Percentiles rank a stretch among this genome's conserved stretches.
These are phyloP conservation scores for Fusarium sp. DNA, from an alignment of 2,329 filamentous ascomycete species.

Conservation along the genomic window DNA sequence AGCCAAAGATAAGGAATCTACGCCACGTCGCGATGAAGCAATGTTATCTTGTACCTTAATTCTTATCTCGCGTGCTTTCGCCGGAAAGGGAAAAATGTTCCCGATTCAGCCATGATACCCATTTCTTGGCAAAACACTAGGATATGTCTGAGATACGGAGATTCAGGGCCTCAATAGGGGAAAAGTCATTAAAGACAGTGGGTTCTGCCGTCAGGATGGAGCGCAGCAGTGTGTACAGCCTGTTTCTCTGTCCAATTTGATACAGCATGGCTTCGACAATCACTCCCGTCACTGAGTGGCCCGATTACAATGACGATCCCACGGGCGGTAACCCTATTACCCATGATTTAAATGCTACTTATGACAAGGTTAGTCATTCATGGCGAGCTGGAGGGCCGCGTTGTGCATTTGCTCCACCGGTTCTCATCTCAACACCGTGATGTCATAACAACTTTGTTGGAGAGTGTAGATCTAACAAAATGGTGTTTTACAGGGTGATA, in stretches of 20 bases:
- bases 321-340: conserved; percentile 56
- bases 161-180: neutral
- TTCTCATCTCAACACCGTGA: neutral
- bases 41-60: conserved; percentile 11
- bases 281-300: conserved; percentile 51
- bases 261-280: conserved; percentile 26
- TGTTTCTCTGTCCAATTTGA: neutral
- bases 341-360: conserved; percentile 55
- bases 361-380: conserved; percentile 49
- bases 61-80: conserved; percentile 27
- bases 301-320: conserved; percentile 52
- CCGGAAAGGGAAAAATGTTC: conserved; percentile 15
- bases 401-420: neutral
- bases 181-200: neutral
- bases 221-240: neutral
- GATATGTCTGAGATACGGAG: neutral
- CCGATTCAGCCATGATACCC: neutral
- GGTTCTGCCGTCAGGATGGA: neutral
- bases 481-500: conserved; percentile 47
- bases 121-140: conserved; percentile 18
- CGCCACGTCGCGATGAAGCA: neutral
- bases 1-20: conserved; percentile 22
- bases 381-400: fast-evolving
- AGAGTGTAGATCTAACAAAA: neutral
- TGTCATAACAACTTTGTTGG: fast-evolving